These are phyloP conservation scores for Phytophthora fragariae DNA, from an alignment of 352 stramenopile genomes.

Conservation along the genomic window DNA sequence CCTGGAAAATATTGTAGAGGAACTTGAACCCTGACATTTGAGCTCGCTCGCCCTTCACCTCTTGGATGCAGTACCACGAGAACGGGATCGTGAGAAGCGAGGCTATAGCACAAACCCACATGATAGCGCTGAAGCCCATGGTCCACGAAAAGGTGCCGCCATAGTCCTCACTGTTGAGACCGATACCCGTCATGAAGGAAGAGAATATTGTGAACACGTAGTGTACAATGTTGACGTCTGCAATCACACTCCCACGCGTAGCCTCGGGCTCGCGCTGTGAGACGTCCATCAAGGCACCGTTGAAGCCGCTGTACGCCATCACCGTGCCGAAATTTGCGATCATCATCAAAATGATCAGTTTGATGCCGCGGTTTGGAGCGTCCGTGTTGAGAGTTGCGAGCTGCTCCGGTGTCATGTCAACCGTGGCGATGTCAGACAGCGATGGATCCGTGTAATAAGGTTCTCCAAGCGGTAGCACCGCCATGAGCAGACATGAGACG, in stretches of 20 bases:
- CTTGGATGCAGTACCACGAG: conserved; percentile 48
- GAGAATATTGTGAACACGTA: conserved; percentile 48
- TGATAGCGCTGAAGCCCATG: conserved; percentile 64
- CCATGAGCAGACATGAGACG: conserved; percentile 53
- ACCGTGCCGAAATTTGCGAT: conserved; percentile 78
- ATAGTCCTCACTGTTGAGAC: conserved; percentile 51
- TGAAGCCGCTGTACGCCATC: conserved; percentile 71
- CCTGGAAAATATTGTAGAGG: conserved; percentile 55
- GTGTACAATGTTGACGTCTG: conserved; percentile 39
- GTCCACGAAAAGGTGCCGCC: conserved; percentile 56
- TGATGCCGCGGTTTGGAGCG: conserved; percentile 47
- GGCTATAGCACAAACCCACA: conserved; percentile 44
- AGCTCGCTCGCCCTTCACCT: conserved; percentile 38
- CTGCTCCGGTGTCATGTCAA: conserved; percentile 44
- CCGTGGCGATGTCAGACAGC: conserved; percentile 30
- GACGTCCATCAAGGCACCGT: conserved; percentile 65
- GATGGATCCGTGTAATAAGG: conserved; percentile 51
- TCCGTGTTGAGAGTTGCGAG: conserved; percentile 47
- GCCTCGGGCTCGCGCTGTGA: conserved; percentile 51
- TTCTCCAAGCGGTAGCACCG: conserved; percentile 45
- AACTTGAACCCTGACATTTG: conserved; percentile 35
- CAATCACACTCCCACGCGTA: conserved; percentile 48
- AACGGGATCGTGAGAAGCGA: conserved; percentile 44
- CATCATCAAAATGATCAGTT: conserved; percentile 72
- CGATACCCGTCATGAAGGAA: conserved; percentile 52